Evolutionary conservation across 2,329 filamentous ascomycete genomes (phyloP), one percentile per base, ranked within the genome.

Genomic region (Botryosphaeria dothidea): DNA sequence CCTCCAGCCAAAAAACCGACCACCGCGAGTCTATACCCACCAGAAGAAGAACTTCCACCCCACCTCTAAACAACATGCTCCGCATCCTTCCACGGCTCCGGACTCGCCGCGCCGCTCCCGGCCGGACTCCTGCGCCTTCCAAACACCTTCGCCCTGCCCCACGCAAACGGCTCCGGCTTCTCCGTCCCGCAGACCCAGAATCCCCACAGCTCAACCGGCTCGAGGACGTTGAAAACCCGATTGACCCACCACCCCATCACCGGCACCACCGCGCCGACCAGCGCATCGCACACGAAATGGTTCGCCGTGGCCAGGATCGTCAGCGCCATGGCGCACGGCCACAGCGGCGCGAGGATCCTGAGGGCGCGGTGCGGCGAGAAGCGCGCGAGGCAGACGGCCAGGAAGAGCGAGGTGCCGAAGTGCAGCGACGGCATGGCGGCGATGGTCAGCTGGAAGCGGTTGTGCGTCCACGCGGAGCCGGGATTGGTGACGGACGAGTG

Each of bases 341-440:
- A 83, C 1, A 82, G 62, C 2, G 76, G 77, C 0, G 79, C 80
- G 0, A 82, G 25, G 0, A 71, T 4, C 0, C 78, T 68, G 11
- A 82, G 66, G 9, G 72, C 62, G 8, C 71, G 68, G 65, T 83
- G 81, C 1, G 79, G 80, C 9, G 79, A 79, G 68, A 78, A 82
- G 7, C 70, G 75, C 11, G 72, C 68, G 27, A 79, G 64, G 25
- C 70, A 77, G 5, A 77, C 70, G 2, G 74, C 76, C 13, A 80
- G 70, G 64, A 78, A 78, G 2, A 78, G 69, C 0, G 78, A 70
- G 0, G 77, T 80, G 31, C 81, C 82, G 66, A 82, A 83, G 67
- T 83, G 82, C 15, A 84, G 69, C 19, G 78, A 81, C 1, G 81
- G 81, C 81, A 83, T 84, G 27, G 81, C 82, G 0, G 81, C 81